A percentile compares a stretch with the other conserved stretches of the same genome.
These are phyloP conservation scores for Brettanomyces bruxellensis DNA, from an alignment of 805 yeast species.

Conservation along the genomic window DNA sequence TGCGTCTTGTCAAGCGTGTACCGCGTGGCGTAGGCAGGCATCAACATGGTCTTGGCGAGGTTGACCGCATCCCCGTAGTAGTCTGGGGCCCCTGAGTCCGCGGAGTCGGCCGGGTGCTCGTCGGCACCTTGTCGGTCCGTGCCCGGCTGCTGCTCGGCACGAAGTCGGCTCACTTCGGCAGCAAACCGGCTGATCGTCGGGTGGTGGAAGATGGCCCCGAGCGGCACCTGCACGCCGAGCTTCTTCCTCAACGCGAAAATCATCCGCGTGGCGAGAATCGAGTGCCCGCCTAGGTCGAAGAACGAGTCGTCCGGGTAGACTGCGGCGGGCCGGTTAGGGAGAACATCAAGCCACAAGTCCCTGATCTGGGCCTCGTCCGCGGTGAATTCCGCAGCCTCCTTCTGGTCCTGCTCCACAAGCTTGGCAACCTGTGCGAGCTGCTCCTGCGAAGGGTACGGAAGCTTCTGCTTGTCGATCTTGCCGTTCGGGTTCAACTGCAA, in stretches of 20 bases:
- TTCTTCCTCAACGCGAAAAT: constrained; percentile 82
- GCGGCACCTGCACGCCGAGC: constrained; percentile 72
- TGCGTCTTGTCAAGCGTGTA: constrained; percentile 12
- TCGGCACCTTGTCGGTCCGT: constrained; percentile 8
- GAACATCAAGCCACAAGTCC: constrained; percentile 76
- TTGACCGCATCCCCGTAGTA: constrained; percentile 72
- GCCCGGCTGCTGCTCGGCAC: constrained; percentile 15
- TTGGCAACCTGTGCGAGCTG: constrained; percentile 72
- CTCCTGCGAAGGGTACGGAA: constrained; percentile 88
- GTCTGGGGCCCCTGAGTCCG: constrained; percentile 20
- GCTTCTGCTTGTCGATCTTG: constrained; percentile 92
- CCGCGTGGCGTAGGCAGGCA: constrained; percentile 37
- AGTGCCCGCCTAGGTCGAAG: constrained; percentile 97
- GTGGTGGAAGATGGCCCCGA: constrained; percentile 81
- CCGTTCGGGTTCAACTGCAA: constrained; percentile 97
- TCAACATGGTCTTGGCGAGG: constrained; percentile 31
- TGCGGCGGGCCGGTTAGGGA: constrained; percentile 79
- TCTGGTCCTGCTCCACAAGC: constrained; percentile 33
- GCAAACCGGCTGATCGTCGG: constrained; percentile 84
- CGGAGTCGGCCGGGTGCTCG: constrained; percentile 12
- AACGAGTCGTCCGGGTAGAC: constrained; percentile 77
- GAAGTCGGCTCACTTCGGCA: constrained; percentile 47
- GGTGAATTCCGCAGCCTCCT: constrained; percentile 41
- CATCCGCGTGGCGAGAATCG: constrained; percentile 94
- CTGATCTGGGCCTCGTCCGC: constrained; percentile 59